Percentiles rank a stretch among this genome's conserved stretches.
These are phyloP conservation scores for Clarireedia paspali DNA, from an alignment of 2,329 filamentous ascomycete species.

Conservation along the genomic window DNA sequence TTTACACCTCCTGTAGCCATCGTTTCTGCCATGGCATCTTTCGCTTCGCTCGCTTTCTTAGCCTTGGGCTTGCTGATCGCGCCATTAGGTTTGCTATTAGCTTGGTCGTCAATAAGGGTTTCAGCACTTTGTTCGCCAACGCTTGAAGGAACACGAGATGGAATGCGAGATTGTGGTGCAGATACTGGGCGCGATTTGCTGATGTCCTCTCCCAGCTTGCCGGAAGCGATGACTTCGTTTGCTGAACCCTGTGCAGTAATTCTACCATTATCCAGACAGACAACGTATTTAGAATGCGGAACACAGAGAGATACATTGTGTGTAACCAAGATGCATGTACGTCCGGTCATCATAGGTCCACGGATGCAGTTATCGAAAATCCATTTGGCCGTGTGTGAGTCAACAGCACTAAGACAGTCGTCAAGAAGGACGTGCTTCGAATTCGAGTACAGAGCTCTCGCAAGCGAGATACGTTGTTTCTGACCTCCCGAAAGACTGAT, in stretches of 20 bases:
- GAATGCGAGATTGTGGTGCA: slow-evolving; percentile 59
- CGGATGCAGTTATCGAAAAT: slow-evolving; percentile 92
- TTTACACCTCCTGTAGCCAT: slow-evolving; percentile 86
- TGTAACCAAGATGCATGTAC: slow-evolving; percentile 91
- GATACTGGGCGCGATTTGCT: slow-evolving; percentile 68
- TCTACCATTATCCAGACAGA: slow-evolving; percentile 82
- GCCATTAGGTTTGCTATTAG: slow-evolving; percentile 35
- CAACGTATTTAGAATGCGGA: slow-evolving; percentile 70
- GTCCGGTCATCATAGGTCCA: slow-evolving; percentile 77
- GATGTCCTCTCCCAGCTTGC: slow-evolving; percentile 80
- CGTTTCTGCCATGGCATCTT: slow-evolving; percentile 58
- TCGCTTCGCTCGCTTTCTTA: slow-evolving; percentile 29
- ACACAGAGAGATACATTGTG: slow-evolving; percentile 90
- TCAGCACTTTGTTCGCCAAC: slow-evolving; percentile 55
- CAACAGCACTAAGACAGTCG: slow-evolving; percentile 92
- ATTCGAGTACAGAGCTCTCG: slow-evolving; percentile 94
- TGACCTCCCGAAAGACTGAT: slow-evolving; percentile 95
- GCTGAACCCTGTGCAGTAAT: slow-evolving; percentile 70
- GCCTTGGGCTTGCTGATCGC: slow-evolving; percentile 36
- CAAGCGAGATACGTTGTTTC: slow-evolving; percentile 93
- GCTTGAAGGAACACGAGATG: slow-evolving; percentile 72
- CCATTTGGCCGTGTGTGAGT: slow-evolving; percentile 96
- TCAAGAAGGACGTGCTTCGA: slow-evolving; percentile 86
- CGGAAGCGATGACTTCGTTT: slow-evolving; percentile 73
- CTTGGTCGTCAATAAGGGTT: slow-evolving; percentile 46